Base-by-base conservation (phyloP, 371 early-diverging fungal species). In the Blakeslea trispora region DNA sequence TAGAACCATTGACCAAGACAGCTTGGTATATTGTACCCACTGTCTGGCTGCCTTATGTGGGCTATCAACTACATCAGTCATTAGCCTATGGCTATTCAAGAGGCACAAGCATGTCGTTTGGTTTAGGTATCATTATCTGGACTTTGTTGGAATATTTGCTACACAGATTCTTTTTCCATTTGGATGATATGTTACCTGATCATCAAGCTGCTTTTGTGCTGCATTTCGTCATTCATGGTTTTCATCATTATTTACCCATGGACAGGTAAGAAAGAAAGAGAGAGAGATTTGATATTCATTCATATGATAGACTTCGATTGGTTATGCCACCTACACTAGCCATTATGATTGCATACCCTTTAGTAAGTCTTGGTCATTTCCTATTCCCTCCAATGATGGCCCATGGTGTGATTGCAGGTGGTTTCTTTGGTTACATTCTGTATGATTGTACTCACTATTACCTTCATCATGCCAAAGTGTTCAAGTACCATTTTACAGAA, bases 241-340 rank as follows among this genome's bases (percentile, higher is more conserved):
- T 96, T 32, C 97, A 96, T 75, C 97, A 96, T 72, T 96, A 84
- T 66, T 22, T 96, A 53, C 96, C 96, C 5, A 95, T 95, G 94
- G 97, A 96, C 64, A 83, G 83, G 86, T 88, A 72, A 54, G 5
- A 44, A 23, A 35, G 35, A n/a, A 21, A 50, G 19, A 40, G 45
- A 24, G 19, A 51, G 14, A 45, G n/a, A 14, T 35, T 14, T 6
- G 3, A 23, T 24, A 53, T 28, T 18, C 14, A 19, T 35, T 34
- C 10, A 18, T 28, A 5, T 40, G 49, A n/a, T 51, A 91, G 90
- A 58, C 63, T 93, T 75, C 89, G 98, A 13, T 79, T 97, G 35
- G 98, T 97, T 8, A 92, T 97, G 94, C 98, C 98, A 10, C 98
- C 98, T 11, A 92, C 86, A 9, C 80, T 96, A 37, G 86, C 84